These are phyloP conservation scores for Gillenia trifoliata DNA, from an alignment of 306 rosid species.

Conservation along the genomic window DNA sequence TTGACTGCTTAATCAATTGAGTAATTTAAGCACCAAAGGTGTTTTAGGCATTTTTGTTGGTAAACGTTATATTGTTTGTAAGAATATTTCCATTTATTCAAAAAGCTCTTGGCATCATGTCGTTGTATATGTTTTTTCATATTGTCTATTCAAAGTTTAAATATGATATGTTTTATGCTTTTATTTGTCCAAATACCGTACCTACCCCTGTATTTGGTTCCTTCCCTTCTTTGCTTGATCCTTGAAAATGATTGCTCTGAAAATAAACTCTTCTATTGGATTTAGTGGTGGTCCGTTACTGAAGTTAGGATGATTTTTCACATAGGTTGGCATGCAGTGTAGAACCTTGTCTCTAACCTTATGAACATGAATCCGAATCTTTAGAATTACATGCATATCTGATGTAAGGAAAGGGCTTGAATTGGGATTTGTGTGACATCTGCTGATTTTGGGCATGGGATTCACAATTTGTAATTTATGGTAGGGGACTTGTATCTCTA, in stretches of 20 bases:
- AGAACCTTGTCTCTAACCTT: neutral
- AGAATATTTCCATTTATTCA: too few relatives aligned
- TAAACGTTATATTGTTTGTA: too few relatives aligned
- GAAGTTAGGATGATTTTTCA: neutral
- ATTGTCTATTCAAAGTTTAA: too few relatives aligned
- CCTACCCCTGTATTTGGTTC: neutral
- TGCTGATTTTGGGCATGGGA: neutral
- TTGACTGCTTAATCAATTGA: neutral
- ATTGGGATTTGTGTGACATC: neutral
- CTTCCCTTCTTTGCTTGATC: neutral
- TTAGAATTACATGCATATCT: neutral
- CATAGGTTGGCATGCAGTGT: neutral
- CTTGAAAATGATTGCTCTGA: too few relatives aligned
- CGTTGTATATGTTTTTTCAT: too few relatives aligned
- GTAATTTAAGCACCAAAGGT: too few relatives aligned
- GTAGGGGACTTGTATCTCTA: neutral
- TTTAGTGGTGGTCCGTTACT: neutral
- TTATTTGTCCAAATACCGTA: too few relatives aligned
- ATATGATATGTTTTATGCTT: too few relatives aligned
- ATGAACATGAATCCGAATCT: neutral
- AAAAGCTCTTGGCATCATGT: too few relatives aligned
- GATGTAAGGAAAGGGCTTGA: neutral
- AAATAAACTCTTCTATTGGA: neutral
- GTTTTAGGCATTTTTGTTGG: too few relatives aligned
- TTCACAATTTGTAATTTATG: neutral